Base-by-base conservation (phyloP, 2,329 filamentous ascomycete species). In the Penicillium sp. region DNA sequence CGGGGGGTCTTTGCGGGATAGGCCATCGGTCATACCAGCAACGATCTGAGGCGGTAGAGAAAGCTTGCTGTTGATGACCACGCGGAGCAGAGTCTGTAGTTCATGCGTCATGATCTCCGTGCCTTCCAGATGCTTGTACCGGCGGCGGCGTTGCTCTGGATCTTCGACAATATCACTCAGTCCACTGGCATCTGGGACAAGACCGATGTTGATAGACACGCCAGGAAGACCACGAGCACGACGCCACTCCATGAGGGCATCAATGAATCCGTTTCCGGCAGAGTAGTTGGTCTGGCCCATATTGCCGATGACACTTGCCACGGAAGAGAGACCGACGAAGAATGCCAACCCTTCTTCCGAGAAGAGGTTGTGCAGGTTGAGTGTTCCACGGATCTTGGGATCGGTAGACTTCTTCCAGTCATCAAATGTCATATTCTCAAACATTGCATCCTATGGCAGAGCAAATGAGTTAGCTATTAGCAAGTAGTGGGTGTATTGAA, bases 221-320 rank as follows among this genome's bases (percentile, higher is more conserved):
- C 60, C 60, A 2, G 51, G 27, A 1, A 62, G 45, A 2, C 52
- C 50, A 12, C 57, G 46, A 12, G 32, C 46, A 1, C 49, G 51
- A 15, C 56, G 54, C 56, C 56, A 58, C 26, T 51, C 54, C 56
- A 59, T 58, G 24, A 64, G 51, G 7, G 43, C 53, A 23, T 62
- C 61, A 20, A 61, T 58, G 43, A 58, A 61, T 3, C 49, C 50
- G 59, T 83, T 82, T 4, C 79, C 82, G 0, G 81, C 80, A 2
- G 80, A 78, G 54, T 85, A 85, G 64, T 83, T 84, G 12, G 80
- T 77, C 53, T 85, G 83, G 0, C 81, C 80, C 4, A 79, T 77
- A 56, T 79, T 84, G 26, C 83, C 83, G 42, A 84, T 80, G 7
- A 84, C 70, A 27, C 80, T 80, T 0, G 80, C 75, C 0, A 81